Evolutionary conservation across 2,329 filamentous ascomycete genomes (phyloP), one percentile per base, ranked within the genome.

Genomic region (Ceratocystis cacaofunesta): DNA sequence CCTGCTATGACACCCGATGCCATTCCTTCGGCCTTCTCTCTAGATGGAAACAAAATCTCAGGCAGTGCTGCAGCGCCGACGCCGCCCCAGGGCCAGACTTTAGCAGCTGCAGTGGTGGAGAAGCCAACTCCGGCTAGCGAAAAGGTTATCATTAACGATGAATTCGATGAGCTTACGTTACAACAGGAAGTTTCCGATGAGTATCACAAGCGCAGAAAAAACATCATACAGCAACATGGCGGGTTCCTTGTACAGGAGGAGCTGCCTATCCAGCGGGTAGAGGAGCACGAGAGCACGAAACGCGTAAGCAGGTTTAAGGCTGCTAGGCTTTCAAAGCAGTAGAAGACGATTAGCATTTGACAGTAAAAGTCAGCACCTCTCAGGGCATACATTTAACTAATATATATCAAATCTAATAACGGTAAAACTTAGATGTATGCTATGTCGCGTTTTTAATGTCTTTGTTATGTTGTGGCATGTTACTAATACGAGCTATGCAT

Each of bases 201-300:
- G 72, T 95, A 95, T 74, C 88, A 95, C 73, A 85, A 84, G 57
- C 80, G 89, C 74, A 87, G 92, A 22, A 95, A 92, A 72, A 84
- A 83, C 71, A 86, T 95, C 75, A 91, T 96, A 64, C 85, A 90
- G 70, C 82, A 85, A 70, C 85, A 94, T 70, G 91, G 91, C 63
- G 91, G 91, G 2, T 95, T 96, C 73, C 76, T 88, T 70, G 82
- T 84, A 66, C 83, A 90, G 70, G 84, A 88, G 67, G 85, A 90
- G 67, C 79, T 83, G 63, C 82, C 82, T 19, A 82, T 85, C 60
- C 81, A 88, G 63, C 83, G 87, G 1, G 78, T 91, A 57, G 85
- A 86, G 64, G 84, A 91, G 70, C 79, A 82, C 30, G 82, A 86
- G 61, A 84, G 85, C 1, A 79, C 79, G 62, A 82, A 81, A 74